phyloP scores from a whole-genome alignment of 805 yeast genomes.

The Starmera amethionina region DNA sequence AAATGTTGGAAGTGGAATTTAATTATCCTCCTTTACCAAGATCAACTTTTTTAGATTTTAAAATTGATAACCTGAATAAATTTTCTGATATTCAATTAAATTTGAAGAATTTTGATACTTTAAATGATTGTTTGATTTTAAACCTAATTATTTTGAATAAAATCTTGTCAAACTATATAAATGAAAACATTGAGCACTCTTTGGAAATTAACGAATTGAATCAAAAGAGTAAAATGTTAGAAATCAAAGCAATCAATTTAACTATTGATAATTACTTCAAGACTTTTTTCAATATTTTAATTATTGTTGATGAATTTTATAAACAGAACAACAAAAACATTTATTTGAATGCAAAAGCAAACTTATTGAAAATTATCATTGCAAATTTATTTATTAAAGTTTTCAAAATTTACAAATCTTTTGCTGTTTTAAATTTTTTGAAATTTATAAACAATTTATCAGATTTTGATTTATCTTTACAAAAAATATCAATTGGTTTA shows the following conservation, averaged over 20 bases:
- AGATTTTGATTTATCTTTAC: constrained; percentile 24
- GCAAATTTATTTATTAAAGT: constrained; percentile 23
- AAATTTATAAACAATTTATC: constrained; percentile 24
- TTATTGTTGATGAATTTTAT: constrained; percentile 9
- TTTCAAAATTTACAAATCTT: constrained; percentile 24
- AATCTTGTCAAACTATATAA: constrained; percentile 2
- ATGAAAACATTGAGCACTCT: not conserved
- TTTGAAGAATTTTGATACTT: constrained; percentile 7
- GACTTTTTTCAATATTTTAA: constrained; percentile 5
- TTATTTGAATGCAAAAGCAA: constrained; percentile 5
- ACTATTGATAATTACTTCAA: constrained; percentile 10
- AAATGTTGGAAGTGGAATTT: constrained; percentile 4
- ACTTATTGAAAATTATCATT: constrained; percentile 14
- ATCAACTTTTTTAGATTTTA: constrained; percentile 12
- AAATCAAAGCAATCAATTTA: constrained; percentile 6
- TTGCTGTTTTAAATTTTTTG: constrained; percentile 24
- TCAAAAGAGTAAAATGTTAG: constrained; percentile 2
- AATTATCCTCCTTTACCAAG: constrained; percentile 18
- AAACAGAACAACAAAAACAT: constrained; percentile 1
- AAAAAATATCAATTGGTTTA: constrained; percentile 18
- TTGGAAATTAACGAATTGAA: constrained; percentile 4
- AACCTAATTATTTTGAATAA: constrained; percentile 4
- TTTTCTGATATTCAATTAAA: constrained; percentile 6
- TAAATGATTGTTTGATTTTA: constrained; percentile 7
- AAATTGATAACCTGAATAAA: not conserved